Evolutionary conservation across 2,329 filamentous ascomycete genomes (phyloP), one percentile per base, ranked within the genome.

Genomic region (Aureobasidium lini): DNA sequence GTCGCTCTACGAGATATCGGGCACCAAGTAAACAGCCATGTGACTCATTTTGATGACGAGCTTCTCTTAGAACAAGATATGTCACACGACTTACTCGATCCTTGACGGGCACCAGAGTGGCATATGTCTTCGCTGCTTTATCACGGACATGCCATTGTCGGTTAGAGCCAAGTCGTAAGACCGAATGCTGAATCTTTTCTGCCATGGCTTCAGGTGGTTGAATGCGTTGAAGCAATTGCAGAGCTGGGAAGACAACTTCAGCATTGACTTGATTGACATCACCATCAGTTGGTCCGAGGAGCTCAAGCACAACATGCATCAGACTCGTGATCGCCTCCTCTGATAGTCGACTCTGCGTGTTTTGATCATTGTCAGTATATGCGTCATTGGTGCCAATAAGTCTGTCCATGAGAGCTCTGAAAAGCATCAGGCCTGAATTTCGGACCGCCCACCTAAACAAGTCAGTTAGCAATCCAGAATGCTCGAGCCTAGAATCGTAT

Each of bases 351-450:
- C 84, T 72, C 52, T 71, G 66, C 65, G 75, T 64, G 58, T 70
- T 59, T 63, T 72, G 64, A 65, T 80, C 77, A 72, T 82, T 70
- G 73, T 91, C 76, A 77, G 90, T 72, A 61, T 77, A 75, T 6
- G 75, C 71, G 60, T 90, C 87, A 58, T 84, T 86, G 0, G 86
- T 89, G 15, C 89, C 89, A 31, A 94, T 84, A 1, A 95, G 76
- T 63, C 83, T 82, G 69, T 94, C 89, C 56, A 95, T 88, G 5
- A 96, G 78, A 62, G 90, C 90, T 58, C 93, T 85, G 64, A 97
- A 85, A 6, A 99, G 83, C 75, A 97, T 88, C 36, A 97, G 75
- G 1, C 91, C 91, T 65, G 91, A 96, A 71, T 99, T 99, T 1
- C 92, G 86, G 60, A 99, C 91, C 0, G 92, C 90, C 94, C 94